phyloP scores from a whole-genome alignment of 371 early-diverging fungal genomes.

The Mucor piriformis region DNA sequence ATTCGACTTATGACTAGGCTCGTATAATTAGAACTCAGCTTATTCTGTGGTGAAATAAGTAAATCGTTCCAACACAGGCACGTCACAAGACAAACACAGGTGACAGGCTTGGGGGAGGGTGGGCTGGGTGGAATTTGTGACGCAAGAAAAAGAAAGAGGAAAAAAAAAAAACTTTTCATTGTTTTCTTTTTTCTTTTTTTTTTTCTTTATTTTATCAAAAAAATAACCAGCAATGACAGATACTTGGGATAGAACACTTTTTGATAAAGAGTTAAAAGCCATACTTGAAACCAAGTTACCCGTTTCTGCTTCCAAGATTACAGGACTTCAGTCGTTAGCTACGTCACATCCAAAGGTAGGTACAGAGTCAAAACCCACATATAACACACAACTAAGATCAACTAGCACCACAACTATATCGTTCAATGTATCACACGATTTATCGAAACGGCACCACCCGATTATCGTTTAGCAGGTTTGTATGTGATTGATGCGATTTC shows the following conservation, averaged over 20 bases:
- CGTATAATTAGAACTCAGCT: no score
- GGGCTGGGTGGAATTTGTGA: background rate
- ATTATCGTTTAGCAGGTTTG: slow-evolving; percentile 66
- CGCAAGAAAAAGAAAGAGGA: slow-evolving; percentile 1
- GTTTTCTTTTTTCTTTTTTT: background rate
- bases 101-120: no score
- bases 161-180: slow-evolving; percentile 3
- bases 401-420: slow-evolving; percentile 62
- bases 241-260: slow-evolving; percentile 54
- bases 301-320: slow-evolving; percentile 69
- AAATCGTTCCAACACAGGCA: no score
- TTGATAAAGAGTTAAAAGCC: slow-evolving; percentile 62
- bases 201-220: background rate
- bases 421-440: slow-evolving; percentile 58
- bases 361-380: no score
- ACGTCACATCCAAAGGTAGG: slow-evolving; percentile 59
- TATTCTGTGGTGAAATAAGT: no score
- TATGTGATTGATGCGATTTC: slow-evolving; percentile 74
- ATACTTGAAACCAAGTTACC: slow-evolving; percentile 58
- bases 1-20: no score
- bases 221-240: slow-evolving; percentile 28
- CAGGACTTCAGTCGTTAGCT: slow-evolving; percentile 54
- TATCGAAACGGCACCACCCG: slow-evolving; percentile 58
- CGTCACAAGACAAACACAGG: no score
- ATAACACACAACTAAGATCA: no score